Evolutionary conservation across 2,329 filamentous ascomycete species (phyloP), one percentile per base, ranked within the genome.

Genomic region (Verticillium dahliae): DNA sequence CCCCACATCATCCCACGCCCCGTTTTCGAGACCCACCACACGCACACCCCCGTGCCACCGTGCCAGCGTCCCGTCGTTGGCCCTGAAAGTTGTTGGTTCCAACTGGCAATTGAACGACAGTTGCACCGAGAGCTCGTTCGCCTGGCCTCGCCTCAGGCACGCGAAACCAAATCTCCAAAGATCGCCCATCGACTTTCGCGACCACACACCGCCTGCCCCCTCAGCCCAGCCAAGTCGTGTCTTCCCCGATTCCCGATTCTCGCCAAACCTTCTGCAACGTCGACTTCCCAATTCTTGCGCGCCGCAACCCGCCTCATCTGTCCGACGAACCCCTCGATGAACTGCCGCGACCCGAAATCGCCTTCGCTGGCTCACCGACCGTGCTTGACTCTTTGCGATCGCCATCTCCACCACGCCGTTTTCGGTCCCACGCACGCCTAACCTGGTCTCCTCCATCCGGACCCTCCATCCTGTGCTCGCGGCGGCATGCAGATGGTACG

Each of bases 401-500:
- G 45, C 45, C 15, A 52, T 52, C 45, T 31, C 45, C 45, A 52
- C 45, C n/a, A 52, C 45, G 18, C 45, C 45, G 45, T 52, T 52
- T 18, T 18, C 45, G 45, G 45, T 52, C 45, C n/a, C 45, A 52
- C 18, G n/a, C 45, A 52, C 45, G n/a, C 45, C 45, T 18, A 52
- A 52, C 45, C 9, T 22, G 45, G 45, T n/a, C 45, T 22, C 22
- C 18, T 22, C 22, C 18, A 22, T 10, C 22, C 45, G 45, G 45
- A 18, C 45, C 45, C 13, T n/a, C 18, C 45, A n/a, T 52, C 9
- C 45, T 56, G 54, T 34, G 54, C 27, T 62, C 54, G 58, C 62
- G 69, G 74, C 76, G 78, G 76, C 68, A 82, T 82, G 83, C 80
- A 81, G 73, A 70, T 79, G 71, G 76, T 76, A 74, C 85, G 80